Evolutionary conservation across 2,329 filamentous ascomycete genomes (phyloP), one percentile per base, ranked within the genome.

Genomic region (Cadophora sp.): DNA sequence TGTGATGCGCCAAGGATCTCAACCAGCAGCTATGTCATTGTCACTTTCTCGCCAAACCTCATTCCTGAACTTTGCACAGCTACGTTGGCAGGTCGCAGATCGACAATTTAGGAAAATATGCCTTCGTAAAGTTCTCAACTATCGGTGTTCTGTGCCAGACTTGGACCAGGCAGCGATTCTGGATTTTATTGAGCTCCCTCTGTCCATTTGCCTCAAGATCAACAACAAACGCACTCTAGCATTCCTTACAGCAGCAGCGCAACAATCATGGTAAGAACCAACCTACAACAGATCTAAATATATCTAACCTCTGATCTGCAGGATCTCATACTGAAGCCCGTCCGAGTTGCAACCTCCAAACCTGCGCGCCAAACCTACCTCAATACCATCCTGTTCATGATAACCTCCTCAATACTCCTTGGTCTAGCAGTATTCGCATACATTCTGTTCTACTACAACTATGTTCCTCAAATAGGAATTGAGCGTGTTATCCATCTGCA

Each of bases 391-490:
- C 75, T 81, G 26, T 76, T 80, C 50, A 60, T 73, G 53, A 73
- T 75, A 62, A 83, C 88, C 26, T 85, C 85, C 3, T 72, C 85
- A 19, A 71, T 86, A 50, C 84, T 92, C 62, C 79, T 91, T 53
- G 83, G 81, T 46, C 78, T 88, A 24, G 89, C 90, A 6, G 79
- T 85, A 7, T 76, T 87, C 48, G 88, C 89, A 40, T 92, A 92
- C 76, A 81, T 83, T 43, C 79, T 89, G 22, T 92, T 93, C 80
- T 92, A 92, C 81, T 84, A 85, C 78, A 85, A 84, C 69, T 92
- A 89, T 79, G 86, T 93, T 26, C 91, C 91, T 0, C 85, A 87
- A 63, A 86, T 90, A 71, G 87, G 88, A 65, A 83, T 92, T 69
- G 81, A 85, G 69, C 83, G 86, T n/a, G 81, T 84, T 5, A 82